Evolutionary conservation across 139 green algal genomes (phyloP).

Genomic region (Gonium pectorale): DNA sequence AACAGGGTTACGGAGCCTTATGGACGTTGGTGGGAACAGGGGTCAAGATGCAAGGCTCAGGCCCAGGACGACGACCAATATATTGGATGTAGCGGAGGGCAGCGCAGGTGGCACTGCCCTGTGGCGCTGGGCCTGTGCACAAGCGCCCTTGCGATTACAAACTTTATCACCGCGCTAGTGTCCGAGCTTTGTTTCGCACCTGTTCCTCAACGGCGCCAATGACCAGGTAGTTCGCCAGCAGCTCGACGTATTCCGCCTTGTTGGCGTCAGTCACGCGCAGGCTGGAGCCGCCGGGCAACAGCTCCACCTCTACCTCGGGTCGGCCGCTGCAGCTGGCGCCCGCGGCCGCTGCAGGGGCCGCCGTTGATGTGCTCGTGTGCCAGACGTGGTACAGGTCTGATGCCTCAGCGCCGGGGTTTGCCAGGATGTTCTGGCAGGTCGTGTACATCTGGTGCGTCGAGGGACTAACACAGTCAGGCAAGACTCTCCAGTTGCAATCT

Average conservation of each 20-base stretch:
- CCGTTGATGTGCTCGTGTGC: not conserved
- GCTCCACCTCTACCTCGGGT: not conserved
- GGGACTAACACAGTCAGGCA: no score
- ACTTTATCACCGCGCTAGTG: no score
- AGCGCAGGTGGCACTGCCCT: no score
- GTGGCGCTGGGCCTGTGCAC: no score
- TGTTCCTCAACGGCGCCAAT: constrained; percentile 11
- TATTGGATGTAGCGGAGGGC: no score
- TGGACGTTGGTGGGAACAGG: no score
- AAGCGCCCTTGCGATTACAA: not conserved
- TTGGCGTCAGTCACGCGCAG: constrained; percentile 10
- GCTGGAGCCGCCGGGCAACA: constrained; percentile 15
- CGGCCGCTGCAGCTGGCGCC: not conserved
- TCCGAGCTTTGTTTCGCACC: no score
- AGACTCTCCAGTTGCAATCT: no score
- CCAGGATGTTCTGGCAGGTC: constrained; percentile 33
- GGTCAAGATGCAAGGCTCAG: no score
- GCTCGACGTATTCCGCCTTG: constrained; percentile 19
- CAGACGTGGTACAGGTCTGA: constrained; percentile 32
- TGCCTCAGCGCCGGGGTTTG: not conserved
- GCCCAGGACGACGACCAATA: no score
- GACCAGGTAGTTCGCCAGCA: constrained; percentile 21
- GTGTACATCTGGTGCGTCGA: constrained; percentile 22
- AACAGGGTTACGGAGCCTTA: no score
- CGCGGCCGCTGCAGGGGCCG: not conserved